Evolutionary conservation across 2,329 filamentous ascomycete genomes (phyloP), one percentile per base, ranked within the genome.

Genomic region (Aspergillus japonicus): DNA sequence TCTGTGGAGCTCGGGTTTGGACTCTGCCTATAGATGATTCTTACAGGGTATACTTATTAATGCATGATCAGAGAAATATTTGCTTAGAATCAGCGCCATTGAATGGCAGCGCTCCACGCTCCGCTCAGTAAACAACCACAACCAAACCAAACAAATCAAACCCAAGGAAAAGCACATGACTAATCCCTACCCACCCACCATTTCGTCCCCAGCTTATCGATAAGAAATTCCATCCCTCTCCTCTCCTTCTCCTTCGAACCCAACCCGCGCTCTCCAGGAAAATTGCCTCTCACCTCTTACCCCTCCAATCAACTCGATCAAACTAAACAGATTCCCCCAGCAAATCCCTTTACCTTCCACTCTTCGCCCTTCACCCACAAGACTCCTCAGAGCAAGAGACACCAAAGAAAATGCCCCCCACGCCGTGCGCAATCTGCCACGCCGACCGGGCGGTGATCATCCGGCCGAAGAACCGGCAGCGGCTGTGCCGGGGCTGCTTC

Each of bases 391-490:
- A 6, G 47, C 39, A 48, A 50, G 29, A 52, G 26, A 44, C 29
- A 48, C 23, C 16, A 11, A 24, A 35, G 54, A 68, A 44, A 55
- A 96, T 97, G 94, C 83, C 92, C 7, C 91, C 92, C 23, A 83
- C 85, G 21, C 79, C 84, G 23, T 99, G 95, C 74, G 86, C 87
- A 54, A 81, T 88, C 64, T 99, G 95, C 79, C 84, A 89, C 64
- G 84, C 82, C 23, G 84, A 89, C 63, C 86, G 93, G 61, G 94
- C 95, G 5, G 85, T 96, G 21, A 95, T 99, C 59, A 91, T 97
- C 63, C 87, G 95, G 29, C 94, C 95, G 1, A 98, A 98, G 76
- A 96, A 98, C 71, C 87, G 96, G 69, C 88, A 96, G 68, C 96
- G 96, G 70, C 85, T 99, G 50, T 99, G 95, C 83, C 92, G 90